Conservation (phyloP, 2,329 filamentous ascomycete species). For the Phoma sp. region DNA sequence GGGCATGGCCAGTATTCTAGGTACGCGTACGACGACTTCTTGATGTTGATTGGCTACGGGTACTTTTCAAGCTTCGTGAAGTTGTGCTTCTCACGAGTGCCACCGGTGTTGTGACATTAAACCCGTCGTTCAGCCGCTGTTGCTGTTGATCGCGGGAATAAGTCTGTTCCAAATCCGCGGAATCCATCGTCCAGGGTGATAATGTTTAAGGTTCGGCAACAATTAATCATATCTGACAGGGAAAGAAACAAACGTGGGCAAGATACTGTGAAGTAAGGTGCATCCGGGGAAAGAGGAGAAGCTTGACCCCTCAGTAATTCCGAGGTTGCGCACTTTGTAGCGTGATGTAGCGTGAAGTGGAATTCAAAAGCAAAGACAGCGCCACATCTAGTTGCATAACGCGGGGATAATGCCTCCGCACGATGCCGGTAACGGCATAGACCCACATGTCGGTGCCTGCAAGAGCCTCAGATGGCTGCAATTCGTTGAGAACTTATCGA, state of each 20-base stretch:
- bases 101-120: slow-evolving; percentile 36
- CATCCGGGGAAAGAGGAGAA: not conserved
- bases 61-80: slow-evolving; percentile 25
- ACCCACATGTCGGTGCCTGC: slow-evolving; percentile 13
- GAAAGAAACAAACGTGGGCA: slow-evolving; percentile 8
- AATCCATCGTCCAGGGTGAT: slow-evolving; percentile 28
- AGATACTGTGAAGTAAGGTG: not conserved
- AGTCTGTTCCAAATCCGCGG: slow-evolving; percentile 41
- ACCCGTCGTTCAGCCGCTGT: slow-evolving; percentile 35
- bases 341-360: slow-evolving; percentile 9
- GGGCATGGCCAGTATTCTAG: not conserved
- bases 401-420: slow-evolving; percentile 22
- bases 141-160: slow-evolving; percentile 47
- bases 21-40: slow-evolving; percentile 23
- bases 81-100: slow-evolving; percentile 38
- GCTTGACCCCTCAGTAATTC: slow-evolving; percentile 20
- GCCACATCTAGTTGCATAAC: slow-evolving; percentile 16
- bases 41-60: slow-evolving; percentile 18
- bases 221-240: not conserved
- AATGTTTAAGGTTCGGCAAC: slow-evolving; percentile 19
- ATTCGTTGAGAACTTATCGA: slow-evolving; percentile 3
- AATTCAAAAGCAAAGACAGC: slow-evolving; percentile 23
- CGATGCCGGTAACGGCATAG: slow-evolving; percentile 14
- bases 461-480: slow-evolving; percentile 8
- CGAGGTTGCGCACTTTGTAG: slow-evolving; percentile 18